phyloP scores from a whole-genome alignment of 768 basidiomycete species.

The Amanita rubescens region DNA sequence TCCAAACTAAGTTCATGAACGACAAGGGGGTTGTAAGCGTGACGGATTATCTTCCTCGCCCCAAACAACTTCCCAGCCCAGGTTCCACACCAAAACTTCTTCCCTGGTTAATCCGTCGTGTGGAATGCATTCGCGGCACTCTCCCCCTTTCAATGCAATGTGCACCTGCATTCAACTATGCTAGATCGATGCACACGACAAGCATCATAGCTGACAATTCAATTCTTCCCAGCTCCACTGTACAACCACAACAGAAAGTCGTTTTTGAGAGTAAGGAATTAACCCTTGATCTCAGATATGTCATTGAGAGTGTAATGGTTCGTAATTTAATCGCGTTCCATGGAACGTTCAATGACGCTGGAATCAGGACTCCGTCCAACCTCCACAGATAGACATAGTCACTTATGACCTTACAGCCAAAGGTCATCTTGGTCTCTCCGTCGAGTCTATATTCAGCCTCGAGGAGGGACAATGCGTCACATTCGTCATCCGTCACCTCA shows the following conservation, averaged over 20 bases:
- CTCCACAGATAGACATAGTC: constrained; percentile 50
- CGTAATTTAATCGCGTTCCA: not conserved
- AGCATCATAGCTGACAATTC: constrained; percentile 40
- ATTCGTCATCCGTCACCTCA: constrained; percentile 74
- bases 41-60: constrained; percentile 83
- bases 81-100: constrained; percentile 45
- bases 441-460: constrained; percentile 51
- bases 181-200: constrained; percentile 65
- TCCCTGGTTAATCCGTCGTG: constrained; percentile 78
- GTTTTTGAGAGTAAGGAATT: constrained; percentile 54
- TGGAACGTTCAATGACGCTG: not conserved
- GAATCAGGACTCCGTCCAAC: constrained; percentile 31
- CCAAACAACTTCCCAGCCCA: constrained; percentile 24
- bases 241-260: constrained; percentile 42
- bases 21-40: constrained; percentile 82
- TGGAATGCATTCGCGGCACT: constrained; percentile 82
- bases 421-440: constrained; percentile 69
- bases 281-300: constrained; percentile 70
- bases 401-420: constrained; percentile 57
- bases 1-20: constrained; percentile 89
- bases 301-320: constrained; percentile 45
- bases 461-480: constrained; percentile 86
- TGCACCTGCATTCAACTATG: constrained; percentile 96
- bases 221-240: constrained; percentile 16
- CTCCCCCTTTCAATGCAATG: constrained; percentile 82